These are phyloP conservation scores for Aspergillus sergii DNA, from an alignment of 2,329 filamentous ascomycete species.

Conservation along the genomic window DNA sequence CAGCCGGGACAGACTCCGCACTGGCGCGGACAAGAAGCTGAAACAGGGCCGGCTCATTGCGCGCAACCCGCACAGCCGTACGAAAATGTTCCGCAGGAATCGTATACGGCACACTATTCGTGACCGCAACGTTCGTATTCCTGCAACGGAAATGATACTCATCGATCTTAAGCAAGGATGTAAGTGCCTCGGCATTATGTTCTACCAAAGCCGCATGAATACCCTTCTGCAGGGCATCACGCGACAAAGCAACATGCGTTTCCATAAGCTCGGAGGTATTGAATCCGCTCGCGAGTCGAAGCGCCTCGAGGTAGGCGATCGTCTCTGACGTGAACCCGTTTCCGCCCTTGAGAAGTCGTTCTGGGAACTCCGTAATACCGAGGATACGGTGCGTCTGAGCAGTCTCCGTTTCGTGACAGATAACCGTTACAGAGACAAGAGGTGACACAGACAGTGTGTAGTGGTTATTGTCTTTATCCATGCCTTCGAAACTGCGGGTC, in stretches of 20 bases:
- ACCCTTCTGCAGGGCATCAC: conserved; percentile 39
- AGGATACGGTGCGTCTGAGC: conserved; percentile 20
- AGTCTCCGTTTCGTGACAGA: conserved; percentile 12
- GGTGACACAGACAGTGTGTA: conserved; percentile 28
- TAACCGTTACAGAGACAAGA: conserved; percentile 24
- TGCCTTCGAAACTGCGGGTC: conserved; percentile 21
- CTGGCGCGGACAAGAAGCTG: conserved; percentile 39
- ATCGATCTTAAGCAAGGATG: conserved; percentile 42
- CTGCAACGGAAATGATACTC: conserved; percentile 30
- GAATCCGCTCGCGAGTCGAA: conserved; percentile 36
- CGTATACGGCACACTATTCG: conserved; percentile 20
- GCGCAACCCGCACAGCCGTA: conserved; percentile 30
- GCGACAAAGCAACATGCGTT: conserved; percentile 30
- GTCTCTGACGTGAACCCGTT: conserved; percentile 33
- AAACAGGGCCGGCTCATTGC: conserved; percentile 31
- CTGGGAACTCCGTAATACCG: conserved; percentile 21
- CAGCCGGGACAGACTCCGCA: conserved; percentile 40
- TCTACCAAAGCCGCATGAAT: conserved; percentile 42
- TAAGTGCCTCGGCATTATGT: conserved; percentile 34
- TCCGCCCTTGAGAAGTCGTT: conserved; percentile 19
- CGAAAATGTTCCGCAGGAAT: conserved; percentile 39
- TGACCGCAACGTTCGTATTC: conserved; percentile 2
- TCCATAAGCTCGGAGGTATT: conserved; percentile 15
- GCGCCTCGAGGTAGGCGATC: conserved; percentile 37
- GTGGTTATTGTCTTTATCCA: conserved; percentile 9